Percentiles rank a stretch among this genome's conserved stretches.
Evolutionary conservation across 208 protist species (phyloP).

Genomic region (Leishmania lainsoni): DNA sequence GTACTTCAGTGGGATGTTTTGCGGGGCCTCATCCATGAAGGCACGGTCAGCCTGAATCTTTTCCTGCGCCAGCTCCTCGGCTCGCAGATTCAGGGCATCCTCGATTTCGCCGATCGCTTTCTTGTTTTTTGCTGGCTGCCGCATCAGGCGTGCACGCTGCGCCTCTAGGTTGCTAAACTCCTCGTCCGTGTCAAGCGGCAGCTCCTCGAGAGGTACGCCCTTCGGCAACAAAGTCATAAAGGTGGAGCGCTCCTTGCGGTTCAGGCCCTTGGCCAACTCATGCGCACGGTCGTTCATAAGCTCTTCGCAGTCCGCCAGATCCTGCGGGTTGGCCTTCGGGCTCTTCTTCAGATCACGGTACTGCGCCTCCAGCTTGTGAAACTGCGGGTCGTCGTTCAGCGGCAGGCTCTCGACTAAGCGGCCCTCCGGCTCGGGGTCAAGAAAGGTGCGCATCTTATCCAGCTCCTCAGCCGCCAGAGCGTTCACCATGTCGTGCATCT

Average conservation of each 20-base stretch:
- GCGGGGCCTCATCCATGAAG: conserved; percentile 72
- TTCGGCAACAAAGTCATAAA: conserved; percentile 54
- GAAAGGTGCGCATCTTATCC: conserved; percentile 56
- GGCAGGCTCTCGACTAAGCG: conserved; percentile 58
- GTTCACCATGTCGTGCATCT: conserved; percentile 54
- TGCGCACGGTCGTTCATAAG: conserved; percentile 79
- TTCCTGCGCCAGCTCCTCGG: conserved; percentile 72
- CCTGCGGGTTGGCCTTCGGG: conserved; percentile 50
- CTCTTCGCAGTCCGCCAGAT: conserved; percentile 69
- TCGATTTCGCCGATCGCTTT: conserved; percentile 58
- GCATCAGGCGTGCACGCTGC: conserved; percentile 61
- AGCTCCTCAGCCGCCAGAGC: conserved; percentile 65
- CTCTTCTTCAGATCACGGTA: conserved; percentile 68
- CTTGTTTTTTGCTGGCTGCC: conserved; percentile 61
- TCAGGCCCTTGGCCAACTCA: conserved; percentile 72
- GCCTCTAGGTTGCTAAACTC: conserved; percentile 73
- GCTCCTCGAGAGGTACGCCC: conserved; percentile 59
- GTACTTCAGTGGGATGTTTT: conserved; percentile 60
- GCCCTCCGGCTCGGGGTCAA: conserved; percentile 74
- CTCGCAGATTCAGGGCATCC: conserved; percentile 63
- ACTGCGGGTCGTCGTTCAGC: conserved; percentile 64
- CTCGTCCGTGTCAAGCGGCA: conserved; percentile 71
- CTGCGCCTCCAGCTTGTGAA: conserved; percentile 54
- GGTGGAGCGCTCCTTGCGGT: conserved; percentile 57
- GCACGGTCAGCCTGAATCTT: conserved; percentile 66